These are phyloP conservation scores for Trichoderma asperelloides DNA, from an alignment of 495 filamentous ascomycete species.

Conservation along the genomic window DNA sequence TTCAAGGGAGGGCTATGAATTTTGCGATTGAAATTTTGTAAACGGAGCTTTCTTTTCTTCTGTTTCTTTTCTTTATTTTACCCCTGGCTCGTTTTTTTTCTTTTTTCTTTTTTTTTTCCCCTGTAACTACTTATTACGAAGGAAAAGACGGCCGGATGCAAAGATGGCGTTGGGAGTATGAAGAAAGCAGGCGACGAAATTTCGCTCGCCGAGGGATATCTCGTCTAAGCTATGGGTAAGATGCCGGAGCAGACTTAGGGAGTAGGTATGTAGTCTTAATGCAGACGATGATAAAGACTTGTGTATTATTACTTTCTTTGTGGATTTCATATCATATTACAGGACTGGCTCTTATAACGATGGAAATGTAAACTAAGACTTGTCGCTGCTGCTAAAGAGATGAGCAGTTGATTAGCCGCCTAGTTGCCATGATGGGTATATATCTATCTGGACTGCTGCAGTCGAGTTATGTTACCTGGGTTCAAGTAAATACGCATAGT, in stretches of 20 bases:
- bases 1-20: background rate
- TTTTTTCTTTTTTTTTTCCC: background rate
- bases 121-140: background rate
- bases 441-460: too few species aligned
- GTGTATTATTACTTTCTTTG: background rate
- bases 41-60: background rate
- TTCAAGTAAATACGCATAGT: too few species aligned
- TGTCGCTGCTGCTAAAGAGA: too few species aligned
- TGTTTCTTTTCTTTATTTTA: background rate
- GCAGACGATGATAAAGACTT: background rate
- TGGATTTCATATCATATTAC: too few species aligned
- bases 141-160: background rate
- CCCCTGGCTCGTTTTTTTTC: background rate
- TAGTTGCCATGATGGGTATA: too few species aligned
- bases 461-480: too few species aligned
- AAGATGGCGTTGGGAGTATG: slow-evolving; percentile 6
- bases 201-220: background rate
- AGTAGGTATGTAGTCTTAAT: background rate
- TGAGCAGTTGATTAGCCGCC: too few species aligned
- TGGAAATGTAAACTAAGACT: too few species aligned
- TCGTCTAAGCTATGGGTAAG: background rate
- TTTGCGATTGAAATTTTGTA: background rate
- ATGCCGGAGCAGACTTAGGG: background rate
- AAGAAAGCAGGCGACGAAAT: background rate
- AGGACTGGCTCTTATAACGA: too few species aligned